Percentiles rank a stretch among this genome's conserved stretches.
Conservation (phyloP, 345 rosid genomes). For the Eucalyptus lansdowneana region DNA sequence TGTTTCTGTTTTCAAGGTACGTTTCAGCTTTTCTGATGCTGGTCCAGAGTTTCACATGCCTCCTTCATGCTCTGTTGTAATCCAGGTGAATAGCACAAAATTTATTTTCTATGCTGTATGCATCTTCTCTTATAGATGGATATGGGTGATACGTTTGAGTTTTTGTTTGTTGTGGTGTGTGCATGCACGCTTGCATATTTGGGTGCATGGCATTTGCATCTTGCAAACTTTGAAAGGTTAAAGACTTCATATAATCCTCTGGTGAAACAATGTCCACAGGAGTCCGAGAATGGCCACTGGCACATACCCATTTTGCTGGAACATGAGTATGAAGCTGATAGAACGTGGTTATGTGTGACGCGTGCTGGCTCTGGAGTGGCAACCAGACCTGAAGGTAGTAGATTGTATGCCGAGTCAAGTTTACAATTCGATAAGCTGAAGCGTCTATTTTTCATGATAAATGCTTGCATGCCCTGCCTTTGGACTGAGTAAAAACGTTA, state of each 20-base stretch:
- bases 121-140: background rate
- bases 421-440: background rate
- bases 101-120: background rate
- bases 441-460: background rate
- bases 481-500: background rate
- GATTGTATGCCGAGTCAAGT: background rate
- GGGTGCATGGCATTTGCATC: background rate
- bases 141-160: background rate
- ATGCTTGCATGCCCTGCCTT: background rate
- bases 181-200: background rate
- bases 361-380: conserved; percentile 5
- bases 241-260: background rate
- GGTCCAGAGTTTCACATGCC: conserved; percentile 57
- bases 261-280: conserved; percentile 17
- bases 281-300: conserved; percentile 65
- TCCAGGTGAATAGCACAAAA: conserved; percentile 30
- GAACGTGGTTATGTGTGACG: conserved; percentile 46
- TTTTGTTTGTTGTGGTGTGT: background rate
- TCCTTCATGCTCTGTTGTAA: conserved; percentile 42
- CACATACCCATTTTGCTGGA: conserved; percentile 44
- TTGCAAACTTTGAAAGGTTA: background rate
- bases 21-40: conserved; percentile 31
- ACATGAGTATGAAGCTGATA: conserved; percentile 20
- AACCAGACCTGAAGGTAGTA: conserved; percentile 25
- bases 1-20: conserved; percentile 22